Percentiles rank a stretch among this genome's conserved stretches.
Conservation (phyloP, 345 rosid genomes). For the Gossypium bickii region DNA sequence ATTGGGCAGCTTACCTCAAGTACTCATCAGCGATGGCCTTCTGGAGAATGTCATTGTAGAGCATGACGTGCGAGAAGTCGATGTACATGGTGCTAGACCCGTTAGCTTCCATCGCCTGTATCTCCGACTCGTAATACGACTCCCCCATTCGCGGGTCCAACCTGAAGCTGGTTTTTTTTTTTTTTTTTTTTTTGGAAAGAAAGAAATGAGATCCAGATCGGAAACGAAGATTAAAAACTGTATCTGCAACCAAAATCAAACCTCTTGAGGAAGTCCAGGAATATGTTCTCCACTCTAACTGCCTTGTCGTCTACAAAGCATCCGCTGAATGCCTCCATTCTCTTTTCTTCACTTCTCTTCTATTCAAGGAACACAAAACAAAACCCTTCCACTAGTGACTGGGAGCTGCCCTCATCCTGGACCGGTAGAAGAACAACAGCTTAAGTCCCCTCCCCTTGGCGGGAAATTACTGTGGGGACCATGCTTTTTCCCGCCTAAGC, state of each 20-base stretch:
- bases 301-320: conserved; percentile 77
- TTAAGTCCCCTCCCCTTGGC: conserved; percentile 1
- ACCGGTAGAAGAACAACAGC: not conserved
- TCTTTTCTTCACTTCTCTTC: conserved; percentile 4
- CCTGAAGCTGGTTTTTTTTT: conserved; percentile 43
- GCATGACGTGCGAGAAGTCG: conserved; percentile 90
- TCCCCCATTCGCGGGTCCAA: conserved; percentile 47
- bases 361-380: not conserved
- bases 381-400: not conserved
- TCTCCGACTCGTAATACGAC: conserved; percentile 59
- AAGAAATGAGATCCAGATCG: not conserved
- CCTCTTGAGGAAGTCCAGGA: conserved; percentile 91
- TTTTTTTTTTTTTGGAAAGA: not conserved
- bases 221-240: not conserved
- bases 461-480: conserved; percentile 6
- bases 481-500: conserved; percentile 6
- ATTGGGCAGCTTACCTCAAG: conserved; percentile 40
- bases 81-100: conserved; percentile 83
- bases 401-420: not conserved
- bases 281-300: conserved; percentile 73
- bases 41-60: conserved; percentile 69
- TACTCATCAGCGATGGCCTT: conserved; percentile 79
- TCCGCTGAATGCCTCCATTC: conserved; percentile 71
- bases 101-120: conserved; percentile 57
- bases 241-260: not conserved